phyloP scores from a whole-genome alignment of 306 rosid species.

The Cotoneaster glaucophyllus region DNA sequence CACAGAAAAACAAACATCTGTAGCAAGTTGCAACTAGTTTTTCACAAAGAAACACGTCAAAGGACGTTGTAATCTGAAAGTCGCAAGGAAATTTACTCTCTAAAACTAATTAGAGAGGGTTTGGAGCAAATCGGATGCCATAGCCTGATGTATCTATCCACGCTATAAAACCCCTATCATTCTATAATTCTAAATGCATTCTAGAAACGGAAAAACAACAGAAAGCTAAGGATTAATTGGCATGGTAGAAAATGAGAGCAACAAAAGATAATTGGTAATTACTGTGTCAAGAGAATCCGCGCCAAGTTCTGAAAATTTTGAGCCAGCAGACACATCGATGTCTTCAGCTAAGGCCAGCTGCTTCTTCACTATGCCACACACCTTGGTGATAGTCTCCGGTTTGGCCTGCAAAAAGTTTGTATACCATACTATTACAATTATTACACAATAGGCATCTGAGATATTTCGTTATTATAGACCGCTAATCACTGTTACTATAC shows the following conservation, averaged over 20 bases:
- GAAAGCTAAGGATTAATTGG: background rate
- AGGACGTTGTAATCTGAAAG: no score
- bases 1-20: background rate
- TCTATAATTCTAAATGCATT: background rate
- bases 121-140: background rate
- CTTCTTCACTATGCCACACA: conserved; percentile 68
- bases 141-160: background rate
- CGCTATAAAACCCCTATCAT: background rate
- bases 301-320: conserved; percentile 78
- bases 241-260: background rate
- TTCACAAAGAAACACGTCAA: no score
- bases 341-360: conserved; percentile 71
- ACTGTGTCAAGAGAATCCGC: conserved; percentile 99
- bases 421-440: background rate
- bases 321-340: conserved; percentile 44
- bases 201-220: background rate
- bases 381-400: conserved; percentile 77
- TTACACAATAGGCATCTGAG: background rate
- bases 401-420: conserved; percentile 53
- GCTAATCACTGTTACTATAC: background rate
- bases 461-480: background rate
- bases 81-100: no score
- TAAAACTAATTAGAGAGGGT: no score
- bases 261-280: background rate
- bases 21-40: background rate